Percentiles rank a stretch among this genome's conserved stretches.
Conservation (phyloP, 352 stramenopile species). For the Pelagophyceae sp. region DNA sequence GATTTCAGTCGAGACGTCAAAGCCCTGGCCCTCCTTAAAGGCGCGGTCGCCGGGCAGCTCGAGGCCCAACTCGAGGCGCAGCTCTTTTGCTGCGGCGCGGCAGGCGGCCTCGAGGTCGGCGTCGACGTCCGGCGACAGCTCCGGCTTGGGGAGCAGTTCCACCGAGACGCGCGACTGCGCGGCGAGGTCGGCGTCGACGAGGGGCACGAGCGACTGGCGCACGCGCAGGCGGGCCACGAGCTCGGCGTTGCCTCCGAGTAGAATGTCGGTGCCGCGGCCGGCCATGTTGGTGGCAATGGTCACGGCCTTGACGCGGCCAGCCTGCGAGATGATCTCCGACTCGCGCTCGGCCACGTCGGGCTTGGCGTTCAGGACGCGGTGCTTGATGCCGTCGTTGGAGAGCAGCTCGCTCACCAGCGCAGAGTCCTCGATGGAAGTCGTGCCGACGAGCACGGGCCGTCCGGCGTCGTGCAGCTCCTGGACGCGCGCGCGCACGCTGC, state of each 20-base stretch:
- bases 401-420: slow-evolving; percentile 41
- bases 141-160: background rate
- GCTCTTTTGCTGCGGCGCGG: background rate
- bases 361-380: slow-evolving; percentile 42
- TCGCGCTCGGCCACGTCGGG: slow-evolving; percentile 41
- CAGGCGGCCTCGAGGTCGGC: background rate
- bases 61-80: background rate
- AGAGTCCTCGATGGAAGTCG: slow-evolving; percentile 44
- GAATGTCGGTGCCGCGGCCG: slow-evolving; percentile 33
- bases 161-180: background rate
- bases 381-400: slow-evolving; percentile 36
- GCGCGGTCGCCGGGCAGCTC: background rate
- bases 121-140: background rate
- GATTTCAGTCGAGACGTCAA: background rate
- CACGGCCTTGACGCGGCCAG: slow-evolving; percentile 34
- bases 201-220: background rate
- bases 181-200: background rate
- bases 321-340: slow-evolving; percentile 46
- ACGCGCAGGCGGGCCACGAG: background rate
- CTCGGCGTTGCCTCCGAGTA: slow-evolving; percentile 30
- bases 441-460: slow-evolving; percentile 43
- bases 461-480: slow-evolving; percentile 31
- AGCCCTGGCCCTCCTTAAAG: background rate
- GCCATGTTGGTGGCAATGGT: slow-evolving; percentile 37
- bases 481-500: slow-evolving; percentile 34